Evolutionary conservation across 2,329 filamentous ascomycete genomes (phyloP), one percentile per base, ranked within the genome.

Genomic region (Pyricularia pennisetigena): DNA sequence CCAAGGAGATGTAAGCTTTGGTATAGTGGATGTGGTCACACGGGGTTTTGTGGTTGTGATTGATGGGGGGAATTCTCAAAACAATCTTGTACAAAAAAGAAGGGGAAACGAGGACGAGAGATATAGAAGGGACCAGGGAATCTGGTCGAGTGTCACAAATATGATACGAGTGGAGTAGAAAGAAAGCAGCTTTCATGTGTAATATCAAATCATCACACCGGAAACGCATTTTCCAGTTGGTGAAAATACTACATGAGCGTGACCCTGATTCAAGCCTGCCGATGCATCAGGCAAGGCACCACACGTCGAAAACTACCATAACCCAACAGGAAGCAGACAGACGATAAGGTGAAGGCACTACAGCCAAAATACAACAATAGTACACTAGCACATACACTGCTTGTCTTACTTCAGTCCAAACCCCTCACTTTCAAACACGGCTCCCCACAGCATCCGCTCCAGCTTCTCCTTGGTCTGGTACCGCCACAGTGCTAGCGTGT

Each of bases 401-500:
- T 28, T 28, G 59, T 5, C 24, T 62, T 23, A 94, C 76, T 94
- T 95, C 77, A 97, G 82, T 35, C 93, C 93, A 83, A 97, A 97
- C 2, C 94, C 94, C 77, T 97, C 93, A 74, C 93, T 96, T 78
- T 94, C 93, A 71, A 87, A 82, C n/a, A 97, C 93, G 4, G 94
- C 94, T 70, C 87, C 86, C 93, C 93, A 97, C 35, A 97, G 80
- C 81, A 88, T 88, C 67, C 78, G 79, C 76, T 92, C 90, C 69
- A 97, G 77, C 72, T 86, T 88, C 74, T 88, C 83, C 72, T 83
- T 86, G 3, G 85, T 87, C 49, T 78, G 76, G 77, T 94, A 97
- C 64, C 87, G 85, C 79, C 90, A 94, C 69, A 97, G 79, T 4
- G 90, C 88, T 71, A 97, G 75, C 76, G 89, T 87, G 76, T 97